Percentiles rank a stretch among this genome's conserved stretches.
phyloP scores from a whole-genome alignment of 176 grass and related monocot species.

The Elaeis guineensis region DNA sequence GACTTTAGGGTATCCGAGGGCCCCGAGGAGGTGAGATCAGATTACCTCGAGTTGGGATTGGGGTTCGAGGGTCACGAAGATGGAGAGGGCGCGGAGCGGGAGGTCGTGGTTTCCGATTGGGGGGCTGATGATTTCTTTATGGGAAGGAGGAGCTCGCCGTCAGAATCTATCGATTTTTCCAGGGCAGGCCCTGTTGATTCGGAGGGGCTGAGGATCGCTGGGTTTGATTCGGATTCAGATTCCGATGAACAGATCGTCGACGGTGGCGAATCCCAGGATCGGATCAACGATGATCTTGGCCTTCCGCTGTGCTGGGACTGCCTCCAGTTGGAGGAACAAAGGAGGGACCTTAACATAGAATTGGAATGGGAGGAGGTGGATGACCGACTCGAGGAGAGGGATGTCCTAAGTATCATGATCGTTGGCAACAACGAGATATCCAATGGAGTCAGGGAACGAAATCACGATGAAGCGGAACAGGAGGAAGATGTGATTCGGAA shows the following conservation, averaged over 20 bases:
- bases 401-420: conserved; percentile 17
- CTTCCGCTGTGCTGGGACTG: conserved; percentile 49
- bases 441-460: conserved; percentile 13
- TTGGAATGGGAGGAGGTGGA: conserved; percentile 37
- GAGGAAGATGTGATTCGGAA: conserved; percentile 16
- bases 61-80: not conserved
- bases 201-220: not conserved
- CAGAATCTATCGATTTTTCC: conserved; percentile 12
- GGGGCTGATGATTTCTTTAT: conserved; percentile 9
- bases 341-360: conserved; percentile 16
- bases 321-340: conserved; percentile 41
- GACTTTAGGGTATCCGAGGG: not conserved
- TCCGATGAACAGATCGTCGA: conserved; percentile 20
- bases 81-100: not conserved
- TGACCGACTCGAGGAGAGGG: conserved; percentile 17
- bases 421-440: conserved; percentile 37
- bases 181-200: not conserved
- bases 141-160: conserved; percentile 1
- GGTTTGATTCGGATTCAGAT: conserved; percentile 13
- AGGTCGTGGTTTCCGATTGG: not conserved
- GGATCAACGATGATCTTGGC: conserved; percentile 1
- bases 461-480: not conserved
- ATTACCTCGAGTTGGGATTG: conserved; percentile 34
- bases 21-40: conserved; percentile 13
- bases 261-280: not conserved